A percentile compares a stretch with the other conserved stretches of the same genome.
Conservation (phyloP, 1,284 basidiomycete species). For the Paramarasmius palmivorus region DNA sequence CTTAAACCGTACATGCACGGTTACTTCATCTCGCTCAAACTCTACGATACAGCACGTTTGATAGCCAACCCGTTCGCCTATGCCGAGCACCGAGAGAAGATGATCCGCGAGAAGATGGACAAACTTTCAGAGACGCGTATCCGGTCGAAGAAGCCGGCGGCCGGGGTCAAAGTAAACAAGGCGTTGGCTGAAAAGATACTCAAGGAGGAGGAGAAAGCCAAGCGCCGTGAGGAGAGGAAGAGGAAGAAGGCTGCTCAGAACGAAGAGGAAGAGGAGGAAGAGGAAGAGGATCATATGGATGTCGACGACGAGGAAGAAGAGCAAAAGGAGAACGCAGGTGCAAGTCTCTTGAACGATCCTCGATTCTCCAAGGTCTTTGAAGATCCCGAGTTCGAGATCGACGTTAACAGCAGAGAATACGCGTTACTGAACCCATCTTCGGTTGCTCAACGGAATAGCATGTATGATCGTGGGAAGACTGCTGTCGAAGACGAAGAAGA, state of each 20-base stretch:
- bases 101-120: constrained; percentile 88
- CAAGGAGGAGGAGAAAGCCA: constrained; percentile 71
- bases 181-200: constrained; percentile 85
- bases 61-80: constrained; percentile 97
- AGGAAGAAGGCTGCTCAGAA: constrained; percentile 33
- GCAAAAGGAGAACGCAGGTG: constrained; percentile 4
- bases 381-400: constrained; percentile 93
- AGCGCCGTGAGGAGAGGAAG: constrained; percentile 63
- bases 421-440: constrained; percentile 89
- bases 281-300: constrained; percentile 42
- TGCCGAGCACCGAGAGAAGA: constrained; percentile 88
- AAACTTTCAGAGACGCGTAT: constrained; percentile 94
- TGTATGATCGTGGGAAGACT: constrained; percentile 53
- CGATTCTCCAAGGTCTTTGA: constrained; percentile 93
- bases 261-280: constrained; percentile 36
- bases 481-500: constrained; percentile 91
- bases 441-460: constrained; percentile 47
- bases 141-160: constrained; percentile 66
- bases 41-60: constrained; percentile 94
- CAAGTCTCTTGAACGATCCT: constrained; percentile 77
- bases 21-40: constrained; percentile 93
- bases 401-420: constrained; percentile 86
- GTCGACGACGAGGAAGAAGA: constrained; percentile 32
- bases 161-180: constrained; percentile 87
- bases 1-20: constrained; percentile 99